phyloP scores from a whole-genome alignment of 2,329 filamentous ascomycete genomes.

The Fusarium sp. region DNA sequence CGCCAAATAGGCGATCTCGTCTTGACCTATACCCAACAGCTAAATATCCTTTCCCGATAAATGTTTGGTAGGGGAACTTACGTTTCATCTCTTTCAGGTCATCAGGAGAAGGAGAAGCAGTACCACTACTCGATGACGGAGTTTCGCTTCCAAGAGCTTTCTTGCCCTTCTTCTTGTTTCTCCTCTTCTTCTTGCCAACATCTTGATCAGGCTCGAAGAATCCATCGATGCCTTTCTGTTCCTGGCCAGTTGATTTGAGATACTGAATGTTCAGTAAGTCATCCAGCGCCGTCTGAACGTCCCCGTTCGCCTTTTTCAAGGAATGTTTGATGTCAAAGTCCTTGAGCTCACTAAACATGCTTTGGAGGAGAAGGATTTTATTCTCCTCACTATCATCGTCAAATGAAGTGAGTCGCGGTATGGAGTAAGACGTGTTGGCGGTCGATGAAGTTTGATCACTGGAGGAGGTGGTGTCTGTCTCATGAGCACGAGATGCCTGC shows the following conservation, averaged over 20 bases:
- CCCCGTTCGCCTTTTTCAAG: conserved; percentile 75
- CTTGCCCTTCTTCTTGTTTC: conserved; percentile 52
- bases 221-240: conserved; percentile 82
- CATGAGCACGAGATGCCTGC: conserved; percentile 45
- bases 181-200: conserved; percentile 57
- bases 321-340: conserved; percentile 74
- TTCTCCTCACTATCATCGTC: conserved; percentile 65
- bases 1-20: conserved; percentile 60
- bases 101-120: conserved; percentile 30
- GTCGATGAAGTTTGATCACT: conserved; percentile 46
- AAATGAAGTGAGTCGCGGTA: conserved; percentile 53
- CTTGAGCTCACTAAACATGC: conserved; percentile 80
- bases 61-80: conserved; percentile 31
- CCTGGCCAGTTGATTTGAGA: conserved; percentile 75
- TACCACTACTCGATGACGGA: conserved; percentile 33
- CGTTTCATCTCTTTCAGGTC: conserved; percentile 49
- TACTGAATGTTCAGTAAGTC: conserved; percentile 84
- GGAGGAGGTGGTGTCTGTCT: conserved; percentile 50
- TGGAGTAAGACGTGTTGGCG: conserved; percentile 36
- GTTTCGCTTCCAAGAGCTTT: conserved; percentile 23
- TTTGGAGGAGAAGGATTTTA: conserved; percentile 73
- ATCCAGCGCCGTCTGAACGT: conserved; percentile 80
- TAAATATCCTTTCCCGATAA: neutral
- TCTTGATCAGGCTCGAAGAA: conserved; percentile 73
- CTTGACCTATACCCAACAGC: conserved; percentile 47